Base-by-base conservation (phyloP, 768 basidiomycete species). In the button mushroom (Agaricus bisporus) region DNA sequence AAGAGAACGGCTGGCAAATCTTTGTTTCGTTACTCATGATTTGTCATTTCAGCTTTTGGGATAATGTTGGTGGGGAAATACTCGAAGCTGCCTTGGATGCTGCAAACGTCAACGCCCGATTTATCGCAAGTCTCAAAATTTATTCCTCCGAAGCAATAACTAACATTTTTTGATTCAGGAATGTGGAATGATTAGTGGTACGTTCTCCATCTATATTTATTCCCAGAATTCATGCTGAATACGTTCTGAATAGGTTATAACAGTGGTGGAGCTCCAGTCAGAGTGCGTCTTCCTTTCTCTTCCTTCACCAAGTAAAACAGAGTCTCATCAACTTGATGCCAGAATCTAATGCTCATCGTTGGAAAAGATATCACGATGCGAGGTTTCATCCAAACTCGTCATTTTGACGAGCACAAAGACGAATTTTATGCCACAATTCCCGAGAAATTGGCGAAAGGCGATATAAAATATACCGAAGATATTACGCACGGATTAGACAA, bases 11-110 rank as follows among this genome's bases (percentile, higher is more conserved):
- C 22, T 22, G 22, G 22, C 1, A 44, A 11, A 26, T 20, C 2
- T 12, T 44, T 18, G 11, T 25, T 12, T 6, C 18, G 42, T 22
- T 18, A 25, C 42, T 41, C 41, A 9, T 22, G 18, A 12, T 14
- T 17, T 25, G 7, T 6, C 58, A 20, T 45, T 32, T 32, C 11
- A 77, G 76, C 28, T 81, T 71, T 58, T 80, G 77, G 76, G 80
- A 82, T 56, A 76, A 79, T 41, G 83, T 85, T 10, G 83, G 82
- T 9, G 83, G 83, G 1, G 75, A 80, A 49, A 76, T 71, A 0
- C 68, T 86, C 5, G 83, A 86, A 7, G 71, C 74, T 14, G 83
- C 80, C 1, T 62, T 86, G 4, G 67, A 71, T 1, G 72, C 70
- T 38, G 72, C 82, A 1, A 73, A 69, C 0, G 47, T 58, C 0